Percentiles rank a stretch among this genome's conserved stretches.
phyloP scores from a whole-genome alignment of 2,329 filamentous ascomycete genomes.

The Rhynchosporium agropyri region DNA sequence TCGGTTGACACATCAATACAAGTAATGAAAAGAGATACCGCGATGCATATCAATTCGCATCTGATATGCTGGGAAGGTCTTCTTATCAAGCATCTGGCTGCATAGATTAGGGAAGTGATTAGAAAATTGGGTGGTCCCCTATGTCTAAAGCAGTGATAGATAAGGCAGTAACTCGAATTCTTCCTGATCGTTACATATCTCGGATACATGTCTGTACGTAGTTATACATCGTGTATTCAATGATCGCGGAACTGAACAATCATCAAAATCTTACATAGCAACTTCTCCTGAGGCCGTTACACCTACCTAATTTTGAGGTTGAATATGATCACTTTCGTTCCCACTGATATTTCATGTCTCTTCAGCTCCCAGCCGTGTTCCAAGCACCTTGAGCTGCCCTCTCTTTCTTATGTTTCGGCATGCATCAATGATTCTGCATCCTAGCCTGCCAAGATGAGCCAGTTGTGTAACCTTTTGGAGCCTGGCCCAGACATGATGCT shows the following conservation, averaged over 20 bases:
- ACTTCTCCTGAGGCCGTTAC: background rate
- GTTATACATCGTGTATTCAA: background rate
- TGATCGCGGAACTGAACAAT: background rate
- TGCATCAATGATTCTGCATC: background rate
- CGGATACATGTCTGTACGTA: background rate
- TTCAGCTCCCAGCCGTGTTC: slow-evolving; percentile 11
- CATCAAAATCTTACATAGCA: background rate
- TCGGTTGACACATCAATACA: background rate
- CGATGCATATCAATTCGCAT: background rate
- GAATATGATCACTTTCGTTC: background rate
- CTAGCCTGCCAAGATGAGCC: background rate
- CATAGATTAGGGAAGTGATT: background rate
- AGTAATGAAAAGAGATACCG: background rate
- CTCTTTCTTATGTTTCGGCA: background rate
- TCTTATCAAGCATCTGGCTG: slow-evolving; percentile 12
- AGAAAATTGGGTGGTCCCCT: slow-evolving; percentile 1
- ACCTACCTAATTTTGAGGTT: no score
- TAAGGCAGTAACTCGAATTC: slow-evolving; percentile 16
- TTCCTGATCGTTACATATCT: slow-evolving; percentile 5
- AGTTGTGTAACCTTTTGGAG: background rate
- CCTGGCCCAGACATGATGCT: no score
- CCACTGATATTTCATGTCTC: background rate
- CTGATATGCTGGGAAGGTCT: slow-evolving; percentile 7
- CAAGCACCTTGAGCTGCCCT: slow-evolving; percentile 9
- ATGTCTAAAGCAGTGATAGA: slow-evolving; percentile 21